Evolutionary conservation across 345 rosid species (phyloP).

Genomic region (Pistacia integerrima): DNA sequence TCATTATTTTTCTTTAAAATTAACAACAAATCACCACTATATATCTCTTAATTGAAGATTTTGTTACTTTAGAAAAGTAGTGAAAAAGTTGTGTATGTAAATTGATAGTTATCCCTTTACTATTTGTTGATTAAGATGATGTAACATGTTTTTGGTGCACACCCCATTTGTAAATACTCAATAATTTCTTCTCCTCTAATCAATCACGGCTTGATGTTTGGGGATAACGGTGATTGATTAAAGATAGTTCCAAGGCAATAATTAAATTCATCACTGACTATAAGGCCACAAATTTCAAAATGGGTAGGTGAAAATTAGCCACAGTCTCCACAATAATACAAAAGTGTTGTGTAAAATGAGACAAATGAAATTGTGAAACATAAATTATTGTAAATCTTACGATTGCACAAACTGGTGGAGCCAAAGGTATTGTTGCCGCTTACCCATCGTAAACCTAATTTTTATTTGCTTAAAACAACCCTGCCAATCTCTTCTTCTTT

Average conservation of each 20-base stretch:
- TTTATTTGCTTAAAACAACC: no score
- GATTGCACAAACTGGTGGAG: no score
- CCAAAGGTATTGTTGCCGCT: no score
- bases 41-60: no score
- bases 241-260: neutral
- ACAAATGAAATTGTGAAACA: neutral
- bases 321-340: neutral
- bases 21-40: no score
- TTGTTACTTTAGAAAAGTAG: no score
- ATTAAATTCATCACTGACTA: neutral
- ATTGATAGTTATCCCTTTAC: neutral
- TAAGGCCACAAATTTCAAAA: neutral
- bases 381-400: no score
- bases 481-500: no score
- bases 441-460: no score
- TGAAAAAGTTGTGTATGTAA: no score
- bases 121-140: neutral
- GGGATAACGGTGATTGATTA: neutral
- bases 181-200: neutral
- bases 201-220: slow-evolving; percentile 1
- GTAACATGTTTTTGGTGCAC: neutral
- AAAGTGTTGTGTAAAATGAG: neutral
- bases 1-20: no score
- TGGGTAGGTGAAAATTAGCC: slow-evolving; percentile 2
- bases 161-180: neutral